These are phyloP conservation scores for Tetraselmis striata DNA, from an alignment of 139 green algal species.

Conservation along the genomic window DNA sequence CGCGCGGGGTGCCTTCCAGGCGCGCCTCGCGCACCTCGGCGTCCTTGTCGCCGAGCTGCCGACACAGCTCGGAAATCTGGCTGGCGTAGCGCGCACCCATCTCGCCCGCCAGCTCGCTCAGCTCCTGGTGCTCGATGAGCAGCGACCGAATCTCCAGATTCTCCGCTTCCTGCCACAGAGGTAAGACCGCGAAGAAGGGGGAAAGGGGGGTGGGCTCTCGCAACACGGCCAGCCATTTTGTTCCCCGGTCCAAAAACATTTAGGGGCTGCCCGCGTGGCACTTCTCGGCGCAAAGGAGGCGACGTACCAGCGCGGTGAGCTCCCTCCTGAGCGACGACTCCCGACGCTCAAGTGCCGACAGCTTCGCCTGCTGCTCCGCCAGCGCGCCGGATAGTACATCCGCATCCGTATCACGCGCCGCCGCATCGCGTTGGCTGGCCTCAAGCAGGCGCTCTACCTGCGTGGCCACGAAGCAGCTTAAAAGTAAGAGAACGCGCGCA, in stretches of 20 bases:
- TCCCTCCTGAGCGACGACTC: not conserved
- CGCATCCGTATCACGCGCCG: not conserved
- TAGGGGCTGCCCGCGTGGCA: no score
- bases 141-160: not conserved
- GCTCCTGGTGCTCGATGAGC: not conserved
- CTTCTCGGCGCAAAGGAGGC: no score
- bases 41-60: not conserved
- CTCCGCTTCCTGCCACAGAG: no score
- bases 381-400: not conserved
- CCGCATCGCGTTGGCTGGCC: not conserved
- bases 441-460: no score
- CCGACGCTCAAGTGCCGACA: not conserved
- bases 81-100: not conserved
- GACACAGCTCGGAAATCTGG: not conserved
- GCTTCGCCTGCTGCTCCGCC: not conserved
- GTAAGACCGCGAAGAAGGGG: no score
- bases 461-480: no score
- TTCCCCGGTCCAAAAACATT: no score
- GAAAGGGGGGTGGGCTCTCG: no score
- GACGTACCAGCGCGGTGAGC: not conserved
- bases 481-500: no score
- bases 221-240: no score
- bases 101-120: not conserved
- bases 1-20: not conserved
- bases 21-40: not conserved